A percentile compares a stretch with the other conserved stretches of the same genome.
phyloP scores from a whole-genome alignment of 768 basidiomycete genomes.

The Phallus indusiatus region DNA sequence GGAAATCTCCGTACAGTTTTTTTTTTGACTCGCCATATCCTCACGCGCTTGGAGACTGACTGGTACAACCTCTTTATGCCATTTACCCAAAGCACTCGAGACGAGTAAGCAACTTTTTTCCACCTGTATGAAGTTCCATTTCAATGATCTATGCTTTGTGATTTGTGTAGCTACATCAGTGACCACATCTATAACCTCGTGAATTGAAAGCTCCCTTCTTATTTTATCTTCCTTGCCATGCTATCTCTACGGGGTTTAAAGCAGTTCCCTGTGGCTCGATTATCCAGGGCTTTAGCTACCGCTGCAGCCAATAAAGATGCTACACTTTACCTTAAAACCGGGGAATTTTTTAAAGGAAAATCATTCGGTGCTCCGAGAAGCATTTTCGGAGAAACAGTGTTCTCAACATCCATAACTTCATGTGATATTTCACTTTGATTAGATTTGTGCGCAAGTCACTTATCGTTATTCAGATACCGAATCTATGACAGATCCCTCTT shows the following conservation, averaged over 20 bases:
- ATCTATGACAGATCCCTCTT: slow-evolving; percentile 99
- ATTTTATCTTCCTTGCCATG: slow-evolving; percentile 22
- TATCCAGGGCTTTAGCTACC: slow-evolving; percentile 58
- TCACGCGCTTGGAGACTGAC: not conserved
- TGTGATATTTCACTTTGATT: slow-evolving; percentile 44
- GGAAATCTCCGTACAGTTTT: not conserved
- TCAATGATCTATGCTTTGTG: slow-evolving; percentile 17
- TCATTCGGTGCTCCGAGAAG: slow-evolving; percentile 85
- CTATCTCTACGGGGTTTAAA: slow-evolving; percentile 47
- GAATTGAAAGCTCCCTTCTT: slow-evolving; percentile 25
- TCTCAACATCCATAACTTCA: slow-evolving; percentile 97
- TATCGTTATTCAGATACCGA: slow-evolving; percentile 67
- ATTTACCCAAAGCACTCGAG: slow-evolving; percentile 80
- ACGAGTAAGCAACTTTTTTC: slow-evolving; percentile 53
- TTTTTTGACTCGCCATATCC: not conserved
- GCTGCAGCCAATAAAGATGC: slow-evolving; percentile 43
- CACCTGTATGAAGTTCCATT: not conserved
- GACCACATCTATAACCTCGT: slow-evolving; percentile 82
- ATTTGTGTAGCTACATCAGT: slow-evolving; percentile 62
- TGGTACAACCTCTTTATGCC: slow-evolving; percentile 39
- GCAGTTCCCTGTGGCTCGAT: slow-evolving; percentile 37
- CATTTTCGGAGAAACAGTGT: slow-evolving; percentile 94
- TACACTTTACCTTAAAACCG: slow-evolving; percentile 83
- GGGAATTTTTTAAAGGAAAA: slow-evolving; percentile 83
- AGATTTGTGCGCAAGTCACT: not conserved